Evolutionary conservation across 495 filamentous ascomycete genomes (phyloP), one percentile per base, ranked within the genome.

Genomic region (Neurospora discreta): DNA sequence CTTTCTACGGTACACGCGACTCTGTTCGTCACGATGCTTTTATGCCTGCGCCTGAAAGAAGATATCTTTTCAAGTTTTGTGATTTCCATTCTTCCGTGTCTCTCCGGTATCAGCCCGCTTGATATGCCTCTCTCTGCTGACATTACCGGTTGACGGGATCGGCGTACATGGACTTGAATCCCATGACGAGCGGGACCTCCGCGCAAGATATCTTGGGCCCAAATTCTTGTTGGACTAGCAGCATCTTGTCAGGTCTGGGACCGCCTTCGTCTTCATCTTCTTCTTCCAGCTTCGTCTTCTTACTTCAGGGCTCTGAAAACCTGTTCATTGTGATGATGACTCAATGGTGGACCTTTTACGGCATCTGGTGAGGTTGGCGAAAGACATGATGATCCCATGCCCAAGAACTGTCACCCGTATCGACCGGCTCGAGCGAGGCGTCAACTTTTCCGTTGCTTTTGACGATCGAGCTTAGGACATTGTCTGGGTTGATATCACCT

Each of bases 401-500:
- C 41, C 15, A 42, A 16, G 41, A 42, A 1, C 3, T 4, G 5
- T 18, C 41, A 42, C 41, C 41, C 41, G 16, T 5, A 42, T 42
- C 15, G 41, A 42, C 41, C 5, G 15, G 41, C 15, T 42, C 41
- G 5, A 7, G 41, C 5, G 41, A 42, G 41, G 15, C 5, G n/a
- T n/a, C n/a, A n/a, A n/a, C n/a, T n/a, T n/a, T n/a, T 42, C 15
- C 41, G 41, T 5, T 18, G 13, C 4, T 42, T 42, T 16, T 42
- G 41, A 18, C 41, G 41, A 18, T 15, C 1, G 41, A 43, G 18
- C 80, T 5, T 70, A 78, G 67, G 78, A 79, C 65, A 80, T 79
- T 0, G 75, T 80, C 23, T 81, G 80, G 80, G 79, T 81, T 23
- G 80, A 81, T 26, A 77, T 81, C 26, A 76, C 78, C 7, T 77